Percentiles rank a stretch among this genome's conserved stretches.
Conservation (phyloP, 768 basidiomycete species). For the Krasilnikovozyma curviuscula region DNA sequence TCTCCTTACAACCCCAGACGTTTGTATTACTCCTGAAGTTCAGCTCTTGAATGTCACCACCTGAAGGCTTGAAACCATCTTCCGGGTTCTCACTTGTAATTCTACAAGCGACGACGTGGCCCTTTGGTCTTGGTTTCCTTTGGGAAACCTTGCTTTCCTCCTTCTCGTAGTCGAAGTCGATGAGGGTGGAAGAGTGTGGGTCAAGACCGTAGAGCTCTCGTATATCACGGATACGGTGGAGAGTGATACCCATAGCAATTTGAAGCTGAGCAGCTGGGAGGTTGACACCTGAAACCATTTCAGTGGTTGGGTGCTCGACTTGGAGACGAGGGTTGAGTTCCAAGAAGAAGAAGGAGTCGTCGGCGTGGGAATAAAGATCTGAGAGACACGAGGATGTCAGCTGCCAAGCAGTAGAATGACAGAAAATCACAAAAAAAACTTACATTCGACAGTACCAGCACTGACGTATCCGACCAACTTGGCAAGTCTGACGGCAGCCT, state of each 20-base stretch:
- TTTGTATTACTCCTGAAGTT: constrained; percentile 99
- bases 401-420: constrained; percentile 1
- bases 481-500: constrained; percentile 94
- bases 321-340: constrained; percentile 98
- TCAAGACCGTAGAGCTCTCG: constrained; percentile 87
- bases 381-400: not conserved
- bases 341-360: constrained; percentile 90
- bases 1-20: constrained; percentile 61
- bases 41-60: constrained; percentile 87
- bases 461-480: constrained; percentile 98
- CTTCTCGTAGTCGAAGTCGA: constrained; percentile 88
- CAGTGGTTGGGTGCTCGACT: constrained; percentile 98
- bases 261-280: constrained; percentile 93
- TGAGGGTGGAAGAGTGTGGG: constrained; percentile 69
- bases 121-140: constrained; percentile 88
- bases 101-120: constrained; percentile 95
- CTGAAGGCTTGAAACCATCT: constrained; percentile 97
- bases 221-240: constrained; percentile 89
- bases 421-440: constrained; percentile 17
- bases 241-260: constrained; percentile 91
- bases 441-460: constrained; percentile 96
- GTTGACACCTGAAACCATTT: constrained; percentile 99
- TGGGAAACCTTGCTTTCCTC: constrained; percentile 74
- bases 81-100: constrained; percentile 99
- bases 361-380: constrained; percentile 88